Base-by-base conservation (phyloP, 306 rosid species). In the Vicia faba region DNA sequence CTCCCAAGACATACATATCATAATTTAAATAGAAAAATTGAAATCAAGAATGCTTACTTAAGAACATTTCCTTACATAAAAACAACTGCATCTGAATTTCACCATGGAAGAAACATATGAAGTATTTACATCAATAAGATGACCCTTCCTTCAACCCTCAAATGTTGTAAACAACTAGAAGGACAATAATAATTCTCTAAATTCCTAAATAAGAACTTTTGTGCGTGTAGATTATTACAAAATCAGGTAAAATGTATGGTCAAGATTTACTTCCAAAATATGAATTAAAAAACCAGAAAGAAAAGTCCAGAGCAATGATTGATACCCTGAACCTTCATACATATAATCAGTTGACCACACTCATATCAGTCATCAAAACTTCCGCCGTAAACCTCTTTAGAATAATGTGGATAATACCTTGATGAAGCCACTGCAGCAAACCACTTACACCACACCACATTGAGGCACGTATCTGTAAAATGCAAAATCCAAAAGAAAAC, bases 391-490 rank as follows among this genome's bases (percentile, higher is more conserved):
- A 38, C 67, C 62, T 38, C 66, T 5, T 5, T 5, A 25, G 5
- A 59, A 45, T 8, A 56, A 66, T 56, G 64, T 28, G 61, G 56
- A 64, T 18, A 26, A 65, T 72, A 51, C 70, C 60, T 11, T 60
- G 75, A 67, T 53, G 40, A 75, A 69, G 73, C 78, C 35, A 70
- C 51, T 9, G 66, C 77, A 16, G 68, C 71, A 51, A 56, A 68
- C 69, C 35, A 25, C 70, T 69, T 67, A 61, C 36, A n/a, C 77
- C 38, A 64, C 57, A 72, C 45, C 71, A 60, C 16, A 77, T 23
- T 60, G 72, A 78, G n/a, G 51, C 23, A 40, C 23, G 43, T 14
- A 78, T 46, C 82, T 80, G 80, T 77, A 74, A 77, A 56, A 23
- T 48, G 56, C 49, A 66, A 76, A 81, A 64, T 48, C 59, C 73